phyloP scores from a whole-genome alignment of 2,329 filamentous ascomycete species.

The Rhinocladiella mackenziei region DNA sequence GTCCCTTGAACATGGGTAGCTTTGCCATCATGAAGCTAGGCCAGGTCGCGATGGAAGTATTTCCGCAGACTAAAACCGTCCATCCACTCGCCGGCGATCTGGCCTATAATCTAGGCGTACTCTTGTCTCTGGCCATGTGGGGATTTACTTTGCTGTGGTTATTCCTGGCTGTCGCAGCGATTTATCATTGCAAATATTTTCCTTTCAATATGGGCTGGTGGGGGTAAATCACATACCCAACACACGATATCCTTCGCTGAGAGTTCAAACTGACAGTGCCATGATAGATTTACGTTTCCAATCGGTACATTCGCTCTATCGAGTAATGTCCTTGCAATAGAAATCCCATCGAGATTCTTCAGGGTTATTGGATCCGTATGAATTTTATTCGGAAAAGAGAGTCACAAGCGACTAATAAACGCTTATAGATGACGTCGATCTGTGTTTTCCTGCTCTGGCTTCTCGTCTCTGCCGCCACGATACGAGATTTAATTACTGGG shows the following conservation, averaged over 20 bases:
- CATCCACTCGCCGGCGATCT: slow-evolving; percentile 31
- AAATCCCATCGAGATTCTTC: slow-evolving; percentile 55
- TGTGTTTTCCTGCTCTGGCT: slow-evolving; percentile 53
- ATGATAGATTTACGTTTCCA: slow-evolving; percentile 54
- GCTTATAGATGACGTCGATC: slow-evolving; percentile 40
- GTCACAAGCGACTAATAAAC: neutral
- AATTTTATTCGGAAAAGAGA: neutral
- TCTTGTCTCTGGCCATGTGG: slow-evolving; percentile 37
- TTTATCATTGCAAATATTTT: slow-evolving; percentile 39
- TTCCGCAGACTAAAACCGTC: slow-evolving; percentile 28
- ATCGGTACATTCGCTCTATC: slow-evolving; percentile 53
- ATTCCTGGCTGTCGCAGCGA: slow-evolving; percentile 37
- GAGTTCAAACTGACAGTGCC: too few relatives aligned
- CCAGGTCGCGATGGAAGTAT: slow-evolving; percentile 41
- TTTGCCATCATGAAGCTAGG: slow-evolving; percentile 54
- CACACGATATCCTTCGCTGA: too few relatives aligned
- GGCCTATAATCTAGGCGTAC: slow-evolving; percentile 36
- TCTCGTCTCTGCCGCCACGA: slow-evolving; percentile 50
- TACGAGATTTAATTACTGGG: slow-evolving; percentile 33
- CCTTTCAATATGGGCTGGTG: slow-evolving; percentile 62
- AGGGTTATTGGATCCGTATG: slow-evolving; percentile 50
- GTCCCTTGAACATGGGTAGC: slow-evolving; percentile 62
- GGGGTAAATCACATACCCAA: slow-evolving; percentile 36
- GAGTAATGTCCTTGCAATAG: slow-evolving; percentile 41
- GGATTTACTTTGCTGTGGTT: slow-evolving; percentile 39